Evolutionary conservation across 2,329 filamentous ascomycete genomes (phyloP).

Genomic region (Talaromyces marneffei): DNA sequence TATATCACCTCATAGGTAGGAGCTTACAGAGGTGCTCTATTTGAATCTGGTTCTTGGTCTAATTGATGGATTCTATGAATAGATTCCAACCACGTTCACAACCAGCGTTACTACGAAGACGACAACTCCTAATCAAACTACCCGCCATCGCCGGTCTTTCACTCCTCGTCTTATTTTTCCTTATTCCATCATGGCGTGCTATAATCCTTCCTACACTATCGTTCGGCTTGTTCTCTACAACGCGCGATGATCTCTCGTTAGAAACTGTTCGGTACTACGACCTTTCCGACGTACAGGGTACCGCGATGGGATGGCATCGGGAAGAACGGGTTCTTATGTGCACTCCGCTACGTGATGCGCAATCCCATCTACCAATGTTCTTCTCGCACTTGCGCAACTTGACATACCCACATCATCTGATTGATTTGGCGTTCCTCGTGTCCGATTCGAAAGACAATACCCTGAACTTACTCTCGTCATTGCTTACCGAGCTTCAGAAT

Average conservation of each 20-base stretch:
- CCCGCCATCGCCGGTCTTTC: conserved; percentile 52
- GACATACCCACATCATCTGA: conserved; percentile 93
- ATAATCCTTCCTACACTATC: conserved; percentile 57
- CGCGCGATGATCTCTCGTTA: conserved; percentile 64
- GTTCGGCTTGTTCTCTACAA: conserved; percentile 62
- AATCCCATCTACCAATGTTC: conserved; percentile 92
- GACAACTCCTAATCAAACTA: conserved; percentile 65
- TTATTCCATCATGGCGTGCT: conserved; percentile 70
- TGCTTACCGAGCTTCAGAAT: conserved; percentile 72
- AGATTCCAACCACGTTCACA: conserved; percentile 83
- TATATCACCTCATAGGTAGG: conserved; percentile 82
- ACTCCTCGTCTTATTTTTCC: conserved; percentile 58
- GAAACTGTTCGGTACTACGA: conserved; percentile 98
- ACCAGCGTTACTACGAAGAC: conserved; percentile 65
- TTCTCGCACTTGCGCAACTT: conserved; percentile 96
- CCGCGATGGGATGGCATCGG: conserved; percentile 87
- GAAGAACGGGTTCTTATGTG: conserved; percentile 94
- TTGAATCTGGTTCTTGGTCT: neutral
- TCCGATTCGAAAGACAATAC: conserved; percentile 96
- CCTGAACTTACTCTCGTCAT: conserved; percentile 65
- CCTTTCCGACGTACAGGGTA: conserved; percentile 82
- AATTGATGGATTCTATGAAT: neutral
- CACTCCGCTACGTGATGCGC: conserved; percentile 87
- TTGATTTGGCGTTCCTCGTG: conserved; percentile 93
- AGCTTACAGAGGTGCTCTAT: conserved; percentile 4